A percentile compares a stretch with the other conserved stretches of the same genome.
These are phyloP conservation scores for Phyllosticta capitalensis DNA, from an alignment of 2,329 filamentous ascomycete genomes.

Conservation along the genomic window DNA sequence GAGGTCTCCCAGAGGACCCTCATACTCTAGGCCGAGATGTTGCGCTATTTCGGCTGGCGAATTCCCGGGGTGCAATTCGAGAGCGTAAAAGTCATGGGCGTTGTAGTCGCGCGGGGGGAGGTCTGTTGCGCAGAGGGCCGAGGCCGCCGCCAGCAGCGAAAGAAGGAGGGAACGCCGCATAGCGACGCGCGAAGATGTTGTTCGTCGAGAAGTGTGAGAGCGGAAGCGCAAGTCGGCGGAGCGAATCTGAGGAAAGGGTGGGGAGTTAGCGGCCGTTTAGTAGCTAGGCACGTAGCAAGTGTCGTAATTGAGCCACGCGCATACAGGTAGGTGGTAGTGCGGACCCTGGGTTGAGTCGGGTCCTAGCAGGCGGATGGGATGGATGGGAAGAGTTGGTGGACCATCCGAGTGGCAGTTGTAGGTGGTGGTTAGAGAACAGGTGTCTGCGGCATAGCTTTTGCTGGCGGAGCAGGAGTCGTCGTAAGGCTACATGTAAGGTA, in stretches of 20 bases:
- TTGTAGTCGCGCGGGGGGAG: conserved; percentile 59
- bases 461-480: not conserved
- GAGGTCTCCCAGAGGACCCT: conserved; percentile 71
- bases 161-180: conserved; percentile 40
- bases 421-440: conserved; percentile 1
- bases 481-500: not conserved
- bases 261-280: not conserved
- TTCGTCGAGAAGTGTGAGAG: not conserved
- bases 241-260: conserved; percentile 2
- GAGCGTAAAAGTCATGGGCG: conserved; percentile 82
- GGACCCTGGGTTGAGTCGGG: not conserved
- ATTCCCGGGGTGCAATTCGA: conserved; percentile 63
- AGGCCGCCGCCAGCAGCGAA: conserved; percentile 26
- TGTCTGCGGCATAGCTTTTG: not conserved
- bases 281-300: not conserved
- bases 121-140: conserved; percentile 23
- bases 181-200: conserved; percentile 8
- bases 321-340: conserved; percentile 1
- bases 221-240: not conserved
- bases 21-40: conserved; percentile 65
- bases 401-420: not conserved
- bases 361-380: not conserved
- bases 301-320: not conserved
- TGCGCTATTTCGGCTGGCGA: conserved; percentile 61
- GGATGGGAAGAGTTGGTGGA: not conserved